phyloP scores from a whole-genome alignment of 2,329 filamentous ascomycete species.

The Alternaria sp. region DNA sequence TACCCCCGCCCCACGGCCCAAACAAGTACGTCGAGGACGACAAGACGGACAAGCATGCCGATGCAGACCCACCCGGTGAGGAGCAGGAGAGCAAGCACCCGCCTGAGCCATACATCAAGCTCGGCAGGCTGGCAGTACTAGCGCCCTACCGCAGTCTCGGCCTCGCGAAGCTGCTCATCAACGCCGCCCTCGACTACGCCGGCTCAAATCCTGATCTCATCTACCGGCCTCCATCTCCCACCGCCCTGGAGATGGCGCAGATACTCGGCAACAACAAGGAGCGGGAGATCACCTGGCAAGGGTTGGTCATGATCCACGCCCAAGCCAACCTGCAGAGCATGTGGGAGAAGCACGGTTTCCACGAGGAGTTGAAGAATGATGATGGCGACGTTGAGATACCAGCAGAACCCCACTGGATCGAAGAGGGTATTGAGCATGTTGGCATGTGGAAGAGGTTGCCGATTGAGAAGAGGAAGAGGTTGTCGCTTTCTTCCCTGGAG shows the following conservation, averaged over 20 bases:
- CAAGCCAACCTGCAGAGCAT: slow-evolving; percentile 69
- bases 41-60: slow-evolving; percentile 35
- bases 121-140: slow-evolving; percentile 78
- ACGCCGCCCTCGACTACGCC: slow-evolving; percentile 72
- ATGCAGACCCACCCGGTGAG: slow-evolving; percentile 33
- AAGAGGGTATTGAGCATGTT: slow-evolving; percentile 84
- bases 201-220: slow-evolving; percentile 61
- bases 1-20: slow-evolving; percentile 79
- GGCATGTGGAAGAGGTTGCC: slow-evolving; percentile 74
- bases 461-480: slow-evolving; percentile 18
- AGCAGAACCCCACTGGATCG: slow-evolving; percentile 65
- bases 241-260: slow-evolving; percentile 51
- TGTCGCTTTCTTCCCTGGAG: slow-evolving; percentile 17
- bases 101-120: slow-evolving; percentile 78
- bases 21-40: slow-evolving; percentile 57
- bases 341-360: slow-evolving; percentile 78
- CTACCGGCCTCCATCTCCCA: slow-evolving; percentile 48
- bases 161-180: slow-evolving; percentile 70
- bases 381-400: slow-evolving; percentile 37
- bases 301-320: slow-evolving; percentile 79
- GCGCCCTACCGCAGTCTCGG: slow-evolving; percentile 69
- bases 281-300: slow-evolving; percentile 67
- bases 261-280: slow-evolving; percentile 52
- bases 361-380: slow-evolving; percentile 73
- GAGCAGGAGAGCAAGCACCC: slow-evolving; percentile 59